phyloP scores from a whole-genome alignment of 768 basidiomycete genomes.

The Naganishia randhawae region DNA sequence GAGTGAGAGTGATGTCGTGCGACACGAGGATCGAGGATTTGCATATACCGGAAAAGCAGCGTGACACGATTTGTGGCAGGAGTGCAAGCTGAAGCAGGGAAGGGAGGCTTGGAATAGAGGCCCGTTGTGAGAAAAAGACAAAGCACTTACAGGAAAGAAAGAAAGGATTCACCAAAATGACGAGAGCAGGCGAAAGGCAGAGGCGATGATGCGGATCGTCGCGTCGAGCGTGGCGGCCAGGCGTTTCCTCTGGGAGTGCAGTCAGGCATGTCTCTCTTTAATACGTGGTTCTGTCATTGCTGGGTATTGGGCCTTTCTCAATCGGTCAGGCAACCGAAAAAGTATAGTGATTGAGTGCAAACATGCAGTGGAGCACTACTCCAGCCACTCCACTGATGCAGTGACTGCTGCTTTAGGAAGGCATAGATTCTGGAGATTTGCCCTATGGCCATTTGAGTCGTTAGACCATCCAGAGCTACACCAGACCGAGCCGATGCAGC shows the following conservation, averaged over 20 bases:
- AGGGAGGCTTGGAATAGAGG: background rate
- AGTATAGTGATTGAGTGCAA: no score
- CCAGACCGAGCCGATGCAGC: no score
- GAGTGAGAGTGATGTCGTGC: no score
- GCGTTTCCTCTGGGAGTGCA: no score
- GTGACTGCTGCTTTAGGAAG: no score
- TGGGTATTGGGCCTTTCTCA: background rate
- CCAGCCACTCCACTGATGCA: no score
- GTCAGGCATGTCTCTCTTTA: background rate
- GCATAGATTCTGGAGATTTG: no score
- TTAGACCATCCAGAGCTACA: no score
- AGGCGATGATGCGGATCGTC: background rate
- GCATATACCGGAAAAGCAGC: background rate
- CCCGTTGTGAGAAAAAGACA: background rate
- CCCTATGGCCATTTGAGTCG: no score
- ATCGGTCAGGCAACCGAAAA: no score
- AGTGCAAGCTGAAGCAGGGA: background rate
- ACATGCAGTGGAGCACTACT: no score
- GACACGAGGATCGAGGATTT: background rate
- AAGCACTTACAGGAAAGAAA: background rate
- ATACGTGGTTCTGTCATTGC: background rate
- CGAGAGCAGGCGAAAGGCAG: constrained; percentile 1
- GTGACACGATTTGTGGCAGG: background rate
- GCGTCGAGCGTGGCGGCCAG: no score
- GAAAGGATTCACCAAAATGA: background rate